Base-by-base conservation (phyloP, 306 rosid genomes). In the Mimosa bimucronata region DNA sequence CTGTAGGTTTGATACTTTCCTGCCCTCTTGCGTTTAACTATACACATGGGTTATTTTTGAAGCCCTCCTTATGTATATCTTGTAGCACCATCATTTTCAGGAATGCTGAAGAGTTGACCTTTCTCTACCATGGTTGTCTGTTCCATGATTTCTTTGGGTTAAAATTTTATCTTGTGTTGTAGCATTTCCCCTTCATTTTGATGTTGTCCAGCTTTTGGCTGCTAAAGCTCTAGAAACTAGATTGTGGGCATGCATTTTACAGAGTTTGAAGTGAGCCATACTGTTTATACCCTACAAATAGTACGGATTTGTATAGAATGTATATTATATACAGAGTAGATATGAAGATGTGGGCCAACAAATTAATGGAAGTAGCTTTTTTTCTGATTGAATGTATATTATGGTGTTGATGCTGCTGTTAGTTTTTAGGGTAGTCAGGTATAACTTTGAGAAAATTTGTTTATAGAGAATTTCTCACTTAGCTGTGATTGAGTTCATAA, bases 181-280 rank as follows among this genome's bases (percentile, higher is more conserved):
- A 42, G 15, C 60, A 23, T 64, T 69, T 57, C 50, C 28, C 25
- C 26, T 18, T 41, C 37, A 1, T 37, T 66, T 66, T 25, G 15
- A 11, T 9, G 16, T 78, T 52, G 13, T 78, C 66, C 66, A 42
- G 83, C 65, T 77, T 45, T 77, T 77, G 73, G 61, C 30, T 8
- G 9, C 28, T 25, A 18, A 44, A 68, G 23, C 13, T 21, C 38
- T 58, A 60, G 38, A 71, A 25, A 55, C 28, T 55, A 55, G 62
- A 21, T 21, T 21, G 26, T 9, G 62, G 57, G 29, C 62, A 2
- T n/a, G 62, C 62, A 55, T 55, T 55, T 55, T 55, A 55, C 62
- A 8, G 28, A 55, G 28, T 55, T 55, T 55, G 26, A 55, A 55
- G 29, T 55, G 29, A 55, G 62, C 1, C 14, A 21, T 12, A 55